A percentile compares a stretch with the other conserved stretches of the same genome.
Evolutionary conservation across 2,329 filamentous ascomycete genomes (phyloP).

Genomic region (Talaromyces sp.): DNA sequence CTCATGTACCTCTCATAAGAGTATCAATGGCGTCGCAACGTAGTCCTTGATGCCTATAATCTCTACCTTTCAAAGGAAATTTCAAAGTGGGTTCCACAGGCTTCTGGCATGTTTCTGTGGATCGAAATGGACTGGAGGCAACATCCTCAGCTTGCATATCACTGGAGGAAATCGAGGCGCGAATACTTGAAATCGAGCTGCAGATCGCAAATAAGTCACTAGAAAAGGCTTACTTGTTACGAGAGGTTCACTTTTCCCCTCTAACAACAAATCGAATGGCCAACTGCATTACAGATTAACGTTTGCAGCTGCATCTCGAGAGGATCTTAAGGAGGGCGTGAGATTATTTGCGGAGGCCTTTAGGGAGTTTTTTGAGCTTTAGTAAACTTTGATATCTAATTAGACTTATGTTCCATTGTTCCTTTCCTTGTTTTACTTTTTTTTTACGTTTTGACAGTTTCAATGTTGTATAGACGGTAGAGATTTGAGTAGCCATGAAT

Average conservation of each 20-base stretch:
- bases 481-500: neutral
- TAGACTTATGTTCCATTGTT: neutral
- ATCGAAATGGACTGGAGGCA: neutral
- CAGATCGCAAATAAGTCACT: neutral
- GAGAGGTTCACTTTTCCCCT: neutral
- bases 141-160: neutral
- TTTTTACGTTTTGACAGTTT: neutral
- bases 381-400: too few relatives aligned
- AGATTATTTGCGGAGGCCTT: neutral
- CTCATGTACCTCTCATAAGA: neutral
- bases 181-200: neutral
- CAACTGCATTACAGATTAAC: neutral
- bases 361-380: neutral
- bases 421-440: neutral
- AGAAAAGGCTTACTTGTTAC: neutral
- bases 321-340: neutral
- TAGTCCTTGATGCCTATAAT: neutral
- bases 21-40: neutral
- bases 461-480: neutral
- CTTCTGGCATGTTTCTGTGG: neutral
- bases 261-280: neutral
- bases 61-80: neutral
- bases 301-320: neutral
- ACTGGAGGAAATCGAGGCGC: neutral
- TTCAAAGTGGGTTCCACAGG: neutral